A percentile compares a stretch with the other conserved stretches of the same genome.
phyloP scores from a whole-genome alignment of 495 filamentous ascomycete genomes.

The Neurospora sp. region DNA sequence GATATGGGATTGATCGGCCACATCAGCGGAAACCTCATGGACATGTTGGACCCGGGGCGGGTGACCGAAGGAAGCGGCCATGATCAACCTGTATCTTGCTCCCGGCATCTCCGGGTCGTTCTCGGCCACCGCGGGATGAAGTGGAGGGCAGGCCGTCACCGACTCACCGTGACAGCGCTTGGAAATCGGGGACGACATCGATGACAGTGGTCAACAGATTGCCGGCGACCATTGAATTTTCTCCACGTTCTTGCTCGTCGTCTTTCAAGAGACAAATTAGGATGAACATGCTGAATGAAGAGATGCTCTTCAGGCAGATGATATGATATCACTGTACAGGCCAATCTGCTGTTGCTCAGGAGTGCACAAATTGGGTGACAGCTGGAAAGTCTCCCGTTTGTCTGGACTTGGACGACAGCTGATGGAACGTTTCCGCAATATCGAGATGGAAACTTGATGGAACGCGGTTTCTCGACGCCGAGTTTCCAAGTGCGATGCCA shows the following conservation, averaged over 20 bases:
- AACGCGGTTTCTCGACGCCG: neutral
- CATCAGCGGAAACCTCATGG: neutral
- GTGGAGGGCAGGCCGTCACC: neutral
- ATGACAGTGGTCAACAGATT: neutral
- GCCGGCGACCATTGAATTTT: neutral
- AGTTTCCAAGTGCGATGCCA: neutral
- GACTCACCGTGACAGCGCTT: neutral
- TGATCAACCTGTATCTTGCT: neutral
- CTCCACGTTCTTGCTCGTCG: neutral
- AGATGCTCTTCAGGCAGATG: neutral
- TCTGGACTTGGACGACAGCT: neutral
- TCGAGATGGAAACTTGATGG: neutral
- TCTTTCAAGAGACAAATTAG: neutral
- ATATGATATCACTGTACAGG: neutral
- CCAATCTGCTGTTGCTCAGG: neutral
- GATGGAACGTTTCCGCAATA: neutral
- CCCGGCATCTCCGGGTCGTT: neutral
- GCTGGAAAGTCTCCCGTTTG: neutral
- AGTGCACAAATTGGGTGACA: neutral
- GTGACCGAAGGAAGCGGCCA: neutral
- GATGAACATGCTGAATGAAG: neutral
- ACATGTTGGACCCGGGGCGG: neutral
- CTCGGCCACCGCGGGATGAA: neutral
- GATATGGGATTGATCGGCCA: neutral
- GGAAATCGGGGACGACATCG: neutral